Base-by-base conservation (phyloP, 2,329 filamentous ascomycete genomes). In the Botrytis galanthina region DNA sequence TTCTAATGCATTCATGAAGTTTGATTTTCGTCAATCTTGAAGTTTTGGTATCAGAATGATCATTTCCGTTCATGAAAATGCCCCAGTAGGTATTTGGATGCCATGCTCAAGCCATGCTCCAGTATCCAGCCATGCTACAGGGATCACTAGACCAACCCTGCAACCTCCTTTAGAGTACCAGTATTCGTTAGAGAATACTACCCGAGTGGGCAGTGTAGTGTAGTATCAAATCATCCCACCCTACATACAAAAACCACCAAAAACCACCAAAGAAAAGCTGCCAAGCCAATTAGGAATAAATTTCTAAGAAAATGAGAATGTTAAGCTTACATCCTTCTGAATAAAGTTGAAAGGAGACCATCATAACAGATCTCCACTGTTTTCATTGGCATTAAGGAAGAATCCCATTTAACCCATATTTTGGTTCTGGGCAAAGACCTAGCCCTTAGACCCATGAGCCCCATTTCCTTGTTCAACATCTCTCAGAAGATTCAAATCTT, bases 401-500 rank as follows among this genome's bases (percentile, higher is more conserved):
- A 39, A 68, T 64, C 61, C 61, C 61, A 46, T 64, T 39, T 64
- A 64, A 29, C 51, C n/a, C 51, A 57, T 57, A 18, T 29, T 42
- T 18, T 68, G 48, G 18, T 32, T 57, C 66, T 68, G 48, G n/a
- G 48, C 48, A 57, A 29, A 54, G 63, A 32, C 48, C 66, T 37
- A 57, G 48, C 35, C 26, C 39, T 42, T 18, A 26, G n/a, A 67
- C 51, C 35, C 48, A 57, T 57, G 48, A 57, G 48, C 26, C 35
- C 46, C 20, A 48, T 35, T 57, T n/a, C 48, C 66, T 57, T 12
- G 48, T 42, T 35, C 46, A 39, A 32, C 32, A 37, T 51, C 35
- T 54, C 64, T 46, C 18, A 68, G 26, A 29, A 57, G 48, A 39
- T 22, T 68, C 35, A 68, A 57, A 57, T 68, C 48, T 68, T 68